Conservation (phyloP, 2,329 filamentous ascomycete genomes). For the Fonsecaea pugnacius region DNA sequence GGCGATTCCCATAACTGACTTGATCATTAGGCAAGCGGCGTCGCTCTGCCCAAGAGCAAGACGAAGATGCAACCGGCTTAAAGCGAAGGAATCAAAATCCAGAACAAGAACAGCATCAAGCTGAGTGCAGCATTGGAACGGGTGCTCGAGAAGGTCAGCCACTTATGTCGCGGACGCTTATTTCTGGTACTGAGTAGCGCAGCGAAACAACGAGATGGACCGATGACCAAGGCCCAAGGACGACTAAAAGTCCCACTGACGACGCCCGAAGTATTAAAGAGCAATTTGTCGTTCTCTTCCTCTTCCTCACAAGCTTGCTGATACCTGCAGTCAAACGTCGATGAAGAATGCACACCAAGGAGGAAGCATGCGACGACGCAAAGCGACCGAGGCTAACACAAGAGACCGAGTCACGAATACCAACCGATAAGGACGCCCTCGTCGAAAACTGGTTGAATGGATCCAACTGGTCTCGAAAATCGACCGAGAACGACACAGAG, state of each 20-base stretch:
- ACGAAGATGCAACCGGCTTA: no score
- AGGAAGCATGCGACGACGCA: no score
- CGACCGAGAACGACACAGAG: conserved; percentile 10
- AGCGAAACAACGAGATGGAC: no score
- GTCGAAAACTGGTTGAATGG: conserved; percentile 28
- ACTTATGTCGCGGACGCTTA: no score
- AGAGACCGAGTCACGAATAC: conserved; percentile 9
- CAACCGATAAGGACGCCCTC: conserved; percentile 20
- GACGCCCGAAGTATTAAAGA: conserved; percentile 12
- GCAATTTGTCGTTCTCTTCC: conserved; percentile 11
- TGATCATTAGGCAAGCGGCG: no score
- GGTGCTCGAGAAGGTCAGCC: background rate
- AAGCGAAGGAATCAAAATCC: no score
- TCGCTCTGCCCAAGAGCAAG: no score
- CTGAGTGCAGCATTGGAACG: no score
- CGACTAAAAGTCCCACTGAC: conserved; percentile 8
- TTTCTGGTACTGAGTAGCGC: no score
- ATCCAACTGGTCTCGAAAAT: conserved; percentile 13
- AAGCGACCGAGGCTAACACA: conserved; percentile 14
- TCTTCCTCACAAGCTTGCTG: conserved; percentile 8
- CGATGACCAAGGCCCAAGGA: no score
- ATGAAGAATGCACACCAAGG: conserved; percentile 16
- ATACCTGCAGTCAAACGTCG: conserved; percentile 8
- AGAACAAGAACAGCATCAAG: no score
- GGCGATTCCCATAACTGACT: no score